Percentiles rank a stretch among this genome's conserved stretches.
Evolutionary conservation across 768 basidiomycete genomes (phyloP).

Genomic region (Boletus insuetus): DNA sequence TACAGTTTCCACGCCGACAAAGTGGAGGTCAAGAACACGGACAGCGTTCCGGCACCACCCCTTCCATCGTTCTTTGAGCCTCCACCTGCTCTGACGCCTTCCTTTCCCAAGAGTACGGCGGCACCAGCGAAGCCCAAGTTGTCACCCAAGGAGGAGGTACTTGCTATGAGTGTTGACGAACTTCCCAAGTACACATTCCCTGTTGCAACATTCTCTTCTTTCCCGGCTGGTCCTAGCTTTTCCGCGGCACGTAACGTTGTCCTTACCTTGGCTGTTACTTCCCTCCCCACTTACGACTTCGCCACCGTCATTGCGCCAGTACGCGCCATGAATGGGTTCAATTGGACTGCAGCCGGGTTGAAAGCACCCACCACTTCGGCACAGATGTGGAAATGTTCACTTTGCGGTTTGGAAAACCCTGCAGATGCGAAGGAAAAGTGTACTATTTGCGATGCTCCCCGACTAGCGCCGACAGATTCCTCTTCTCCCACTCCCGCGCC

Average conservation of each 20-base stretch:
- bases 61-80: slow-evolving; percentile 28
- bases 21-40: slow-evolving; percentile 31
- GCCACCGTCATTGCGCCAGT: slow-evolving; percentile 14
- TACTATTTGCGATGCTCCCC: slow-evolving; percentile 41
- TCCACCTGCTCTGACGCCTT: slow-evolving; percentile 16
- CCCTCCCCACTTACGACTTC: slow-evolving; percentile 48
- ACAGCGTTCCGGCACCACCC: slow-evolving; percentile 2
- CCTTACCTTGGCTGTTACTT: slow-evolving; percentile 35
- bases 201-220: slow-evolving; percentile 8
- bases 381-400: slow-evolving; percentile 53
- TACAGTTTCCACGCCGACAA: slow-evolving; percentile 65
- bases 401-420: slow-evolving; percentile 46
- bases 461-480: slow-evolving; percentile 19
- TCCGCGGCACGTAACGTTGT: slow-evolving; percentile 35
- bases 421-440: slow-evolving; percentile 42
- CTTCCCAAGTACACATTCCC: slow-evolving; percentile 37
- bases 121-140: slow-evolving; percentile 21
- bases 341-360: slow-evolving; percentile 62
- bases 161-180: slow-evolving; percentile 28
- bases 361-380: slow-evolving; percentile 38
- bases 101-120: not conserved
- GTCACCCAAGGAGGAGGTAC: slow-evolving; percentile 28
- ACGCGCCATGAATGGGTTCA: slow-evolving; percentile 41
- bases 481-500: slow-evolving; percentile 11
- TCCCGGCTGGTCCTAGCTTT: slow-evolving; percentile 21